Percentiles rank a stretch among this genome's conserved stretches.
Conservation (phyloP, 805 yeast genomes). For the Monosporozyma siamensis region DNA sequence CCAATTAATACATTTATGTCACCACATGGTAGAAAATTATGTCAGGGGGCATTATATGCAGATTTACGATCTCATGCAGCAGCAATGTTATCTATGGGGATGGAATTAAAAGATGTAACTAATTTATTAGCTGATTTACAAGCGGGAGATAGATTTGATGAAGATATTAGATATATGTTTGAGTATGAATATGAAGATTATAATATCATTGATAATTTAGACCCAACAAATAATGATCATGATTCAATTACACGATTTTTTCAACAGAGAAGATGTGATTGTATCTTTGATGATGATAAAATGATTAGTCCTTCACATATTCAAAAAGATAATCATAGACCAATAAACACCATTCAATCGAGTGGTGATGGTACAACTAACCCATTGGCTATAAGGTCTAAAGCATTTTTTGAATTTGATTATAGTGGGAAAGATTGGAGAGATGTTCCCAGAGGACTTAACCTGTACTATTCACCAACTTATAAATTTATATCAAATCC, state of each 20-base stretch:
- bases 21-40: constrained; percentile 54
- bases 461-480: constrained; percentile 30
- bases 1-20: constrained; percentile 52
- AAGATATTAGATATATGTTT: constrained; percentile 53
- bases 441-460: constrained; percentile 56
- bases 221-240: constrained; percentile 1
- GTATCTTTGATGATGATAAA: constrained; percentile 32
- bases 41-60: constrained; percentile 49
- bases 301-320: constrained; percentile 6
- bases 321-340: not conserved
- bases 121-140: constrained; percentile 48
- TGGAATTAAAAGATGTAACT: constrained; percentile 40
- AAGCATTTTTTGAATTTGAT: constrained; percentile 40
- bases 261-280: constrained; percentile 27
- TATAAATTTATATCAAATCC: constrained; percentile 17
- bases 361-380: constrained; percentile 13
- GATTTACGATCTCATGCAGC: constrained; percentile 53
- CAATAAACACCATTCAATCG: not conserved
- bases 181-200: constrained; percentile 44
- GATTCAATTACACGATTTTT: not conserved
- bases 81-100: constrained; percentile 42
- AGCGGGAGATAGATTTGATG: constrained; percentile 57
- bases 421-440: constrained; percentile 62
- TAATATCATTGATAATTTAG: constrained; percentile 23
- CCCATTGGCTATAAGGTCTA: constrained; percentile 1